Conservation (phyloP, 192 early-diverging fungal genomes). For the Chytriomyces confervae region DNA sequence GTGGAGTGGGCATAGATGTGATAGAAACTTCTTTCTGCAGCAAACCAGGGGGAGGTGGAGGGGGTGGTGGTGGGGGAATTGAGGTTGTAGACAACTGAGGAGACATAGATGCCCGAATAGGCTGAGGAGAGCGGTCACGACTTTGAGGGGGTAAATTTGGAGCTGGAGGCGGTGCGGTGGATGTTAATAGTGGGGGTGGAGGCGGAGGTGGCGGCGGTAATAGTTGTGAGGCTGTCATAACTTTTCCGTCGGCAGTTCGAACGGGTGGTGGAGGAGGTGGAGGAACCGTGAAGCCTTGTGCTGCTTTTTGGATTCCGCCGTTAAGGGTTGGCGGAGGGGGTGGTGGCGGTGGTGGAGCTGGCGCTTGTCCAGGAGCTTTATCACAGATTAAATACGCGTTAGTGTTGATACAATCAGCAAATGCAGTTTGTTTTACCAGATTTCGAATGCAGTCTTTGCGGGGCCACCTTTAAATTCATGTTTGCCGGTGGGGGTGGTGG, state of each 20-base stretch:
- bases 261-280: constrained; percentile 48
- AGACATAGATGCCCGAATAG: neutral
- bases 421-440: neutral
- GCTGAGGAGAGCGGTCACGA: no score
- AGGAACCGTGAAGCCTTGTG: neutral
- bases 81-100: neutral
- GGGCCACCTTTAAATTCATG: no score
- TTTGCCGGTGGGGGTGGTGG: no score
- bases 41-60: constrained; percentile 32
- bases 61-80: constrained; percentile 29
- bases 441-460: no score
- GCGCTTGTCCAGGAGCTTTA: no score
- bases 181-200: constrained; percentile 28
- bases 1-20: neutral
- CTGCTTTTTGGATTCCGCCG: no score
- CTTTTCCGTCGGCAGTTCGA: constrained; percentile 9
- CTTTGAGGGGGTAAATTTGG: neutral
- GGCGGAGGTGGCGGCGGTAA: constrained; percentile 38
- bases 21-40: neutral
- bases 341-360: no score
- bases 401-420: neutral
- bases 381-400: no score
- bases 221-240: neutral
- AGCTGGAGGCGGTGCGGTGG: neutral
- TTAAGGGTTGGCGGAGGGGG: no score